Percentiles rank a stretch among this genome's conserved stretches.
phyloP scores from a whole-genome alignment of 2,329 filamentous ascomycete genomes.

The Aspergillus ochraceus region DNA sequence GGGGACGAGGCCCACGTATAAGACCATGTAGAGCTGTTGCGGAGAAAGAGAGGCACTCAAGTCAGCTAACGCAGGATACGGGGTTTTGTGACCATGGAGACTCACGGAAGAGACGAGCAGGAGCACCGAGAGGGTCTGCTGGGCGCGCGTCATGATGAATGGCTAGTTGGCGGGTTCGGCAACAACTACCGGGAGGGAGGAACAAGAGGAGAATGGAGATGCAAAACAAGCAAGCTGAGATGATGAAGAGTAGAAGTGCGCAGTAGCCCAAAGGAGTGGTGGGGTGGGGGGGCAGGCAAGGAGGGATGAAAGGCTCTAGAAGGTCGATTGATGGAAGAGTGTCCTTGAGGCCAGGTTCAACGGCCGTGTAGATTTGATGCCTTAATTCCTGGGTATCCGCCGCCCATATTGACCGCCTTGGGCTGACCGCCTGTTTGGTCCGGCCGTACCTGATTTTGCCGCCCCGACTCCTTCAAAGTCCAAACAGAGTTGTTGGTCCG shows the following conservation, averaged over 20 bases:
- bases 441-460: not conserved
- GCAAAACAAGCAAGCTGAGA: not conserved
- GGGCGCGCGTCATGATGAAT: conserved; percentile 79
- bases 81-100: not conserved
- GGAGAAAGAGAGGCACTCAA: not conserved
- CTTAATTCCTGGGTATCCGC: not conserved
- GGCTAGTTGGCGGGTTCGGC: not conserved
- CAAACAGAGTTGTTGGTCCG: not conserved
- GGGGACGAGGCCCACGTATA: conserved; percentile 80
- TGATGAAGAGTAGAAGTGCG: not conserved
- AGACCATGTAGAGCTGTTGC: conserved; percentile 78
- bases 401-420: not conserved
- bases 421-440: not conserved
- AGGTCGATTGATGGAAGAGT: not conserved
- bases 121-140: conserved; percentile 85
- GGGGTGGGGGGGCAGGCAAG: not conserved
- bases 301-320: not conserved
- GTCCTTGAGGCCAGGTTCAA: not conserved
- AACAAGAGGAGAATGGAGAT: not conserved
- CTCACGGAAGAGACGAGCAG: conserved; percentile 85
- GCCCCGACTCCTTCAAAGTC: not conserved
- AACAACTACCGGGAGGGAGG: not conserved
- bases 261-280: not conserved
- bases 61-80: conserved; percentile 15
- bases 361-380: not conserved